Evolutionary conservation across 306 rosid species (phyloP).

Genomic region (Cicer cuneatum): DNA sequence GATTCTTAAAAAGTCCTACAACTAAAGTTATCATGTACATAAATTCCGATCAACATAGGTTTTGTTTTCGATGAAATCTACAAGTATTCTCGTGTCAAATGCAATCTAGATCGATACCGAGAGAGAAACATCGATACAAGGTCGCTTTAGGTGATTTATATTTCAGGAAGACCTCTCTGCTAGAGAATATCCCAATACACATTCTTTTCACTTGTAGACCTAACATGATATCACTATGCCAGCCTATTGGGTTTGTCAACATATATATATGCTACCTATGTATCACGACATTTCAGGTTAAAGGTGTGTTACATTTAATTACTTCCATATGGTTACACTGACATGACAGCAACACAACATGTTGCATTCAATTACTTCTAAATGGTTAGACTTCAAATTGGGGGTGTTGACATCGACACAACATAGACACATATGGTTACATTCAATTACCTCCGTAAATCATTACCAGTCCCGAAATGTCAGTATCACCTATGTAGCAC

Average conservation of each 20-base stretch:
- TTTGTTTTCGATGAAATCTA: neutral
- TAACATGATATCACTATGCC: neutral
- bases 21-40: neutral
- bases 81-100: neutral
- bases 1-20: neutral
- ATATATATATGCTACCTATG: neutral
- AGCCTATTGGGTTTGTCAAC: neutral
- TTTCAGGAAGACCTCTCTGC: neutral
- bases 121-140: neutral
- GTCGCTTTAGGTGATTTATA: too few species aligned
- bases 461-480: too few species aligned
- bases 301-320: too few species aligned
- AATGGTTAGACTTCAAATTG: too few species aligned
- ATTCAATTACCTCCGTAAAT: too few species aligned
- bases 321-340: too few species aligned
- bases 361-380: too few species aligned
- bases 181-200: neutral
- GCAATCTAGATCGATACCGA: neutral
- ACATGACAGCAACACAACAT: too few species aligned
- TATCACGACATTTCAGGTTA: too few species aligned
- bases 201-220: neutral
- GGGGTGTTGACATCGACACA: too few species aligned
- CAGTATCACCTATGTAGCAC: too few species aligned
- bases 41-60: neutral
- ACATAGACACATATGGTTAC: too few species aligned